Base-by-base conservation (phyloP, 2,329 filamentous ascomycete species). In the Fusarium falciforme region DNA sequence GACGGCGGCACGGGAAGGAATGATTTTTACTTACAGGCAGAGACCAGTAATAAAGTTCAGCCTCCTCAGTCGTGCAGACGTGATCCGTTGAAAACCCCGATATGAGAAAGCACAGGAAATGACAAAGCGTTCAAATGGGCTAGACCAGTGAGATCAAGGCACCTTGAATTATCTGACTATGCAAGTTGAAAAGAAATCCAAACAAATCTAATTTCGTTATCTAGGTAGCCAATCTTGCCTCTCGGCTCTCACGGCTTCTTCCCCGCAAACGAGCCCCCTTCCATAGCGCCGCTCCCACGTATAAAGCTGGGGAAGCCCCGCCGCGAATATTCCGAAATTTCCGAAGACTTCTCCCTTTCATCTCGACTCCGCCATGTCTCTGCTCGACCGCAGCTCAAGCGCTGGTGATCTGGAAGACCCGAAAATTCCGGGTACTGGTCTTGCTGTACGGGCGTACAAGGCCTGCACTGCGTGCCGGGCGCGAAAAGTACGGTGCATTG, bases 301-400 rank as follows among this genome's bases (percentile, higher is more conserved):
- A 49, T 49, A 49, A 49, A 49, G 44, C 4, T 29, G 9, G 9
- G 44, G 25, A 49, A 49, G 82, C 64, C 55, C 59, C 40, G 59
- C 63, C 2, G 5, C 38, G 38, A 65, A 65, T 29, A 31, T 60
- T 36, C 63, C 63, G 63, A 65, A 65, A 61, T 61, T 60, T 61
- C 63, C 63, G 63, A 47, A 57, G 11, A 36, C 22, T 20, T 29
- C 44, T 12, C 25, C 25, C 44, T 49, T 49, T 49, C 44, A 49
- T 49, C 33, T 38, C 16, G 20, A 22, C 40, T 10, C 29, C 11
- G 12, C 14, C 63, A 65, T 65, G 63, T 60, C 62, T 54, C 10
- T 54, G 16, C 25, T 35, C 17, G 25, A 29, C 25, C 55, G 8
- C 6, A 36, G 3, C n/a, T 33, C 17, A 17, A 17, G 17, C 17